Evolutionary conservation across 345 rosid species (phyloP).

Genomic region (Dipteronia sinensis): DNA sequence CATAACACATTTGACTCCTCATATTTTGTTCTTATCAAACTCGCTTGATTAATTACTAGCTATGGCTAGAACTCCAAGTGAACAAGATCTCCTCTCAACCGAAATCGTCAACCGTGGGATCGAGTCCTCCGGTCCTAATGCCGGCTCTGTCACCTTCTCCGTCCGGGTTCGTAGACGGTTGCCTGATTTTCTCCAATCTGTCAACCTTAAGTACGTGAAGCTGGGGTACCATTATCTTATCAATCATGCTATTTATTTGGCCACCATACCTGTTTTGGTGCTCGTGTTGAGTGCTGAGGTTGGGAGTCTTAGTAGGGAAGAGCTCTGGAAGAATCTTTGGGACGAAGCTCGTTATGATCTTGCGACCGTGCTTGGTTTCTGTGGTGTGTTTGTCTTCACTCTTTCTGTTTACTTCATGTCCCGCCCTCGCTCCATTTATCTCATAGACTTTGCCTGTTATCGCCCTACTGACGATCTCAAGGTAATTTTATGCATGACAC

Average conservation of each 20-base stretch:
- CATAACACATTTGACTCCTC: too few relatives aligned
- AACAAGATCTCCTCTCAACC: constrained; percentile 82
- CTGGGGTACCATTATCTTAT: constrained; percentile 95
- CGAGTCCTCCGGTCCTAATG: constrained; percentile 86
- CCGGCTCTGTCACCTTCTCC: constrained; percentile 84
- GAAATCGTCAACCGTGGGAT: constrained; percentile 94
- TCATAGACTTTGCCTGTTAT: constrained; percentile 81
- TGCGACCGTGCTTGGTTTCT: constrained; percentile 64
- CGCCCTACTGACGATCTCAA: constrained; percentile 78
- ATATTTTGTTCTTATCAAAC: neutral
- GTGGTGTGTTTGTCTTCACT: constrained; percentile 70
- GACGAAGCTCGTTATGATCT: constrained; percentile 74
- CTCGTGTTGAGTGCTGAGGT: constrained; percentile 86
- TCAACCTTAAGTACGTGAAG: constrained; percentile 90
- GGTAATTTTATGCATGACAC: constrained; percentile 7
- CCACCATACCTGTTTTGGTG: constrained; percentile 78
- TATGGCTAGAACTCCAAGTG: constrained; percentile 41
- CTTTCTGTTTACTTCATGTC: constrained; percentile 79
- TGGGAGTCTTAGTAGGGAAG: constrained; percentile 80
- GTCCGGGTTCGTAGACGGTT: constrained; percentile 87
- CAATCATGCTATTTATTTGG: constrained; percentile 89
- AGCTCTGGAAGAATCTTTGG: constrained; percentile 86
- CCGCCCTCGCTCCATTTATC: constrained; percentile 80
- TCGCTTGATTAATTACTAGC: too few relatives aligned
- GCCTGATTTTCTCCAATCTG: constrained; percentile 94